Evolutionary conservation across 2,329 filamentous ascomycete species (phyloP).

Genomic region (Arthrobotrys sphaeroides): DNA sequence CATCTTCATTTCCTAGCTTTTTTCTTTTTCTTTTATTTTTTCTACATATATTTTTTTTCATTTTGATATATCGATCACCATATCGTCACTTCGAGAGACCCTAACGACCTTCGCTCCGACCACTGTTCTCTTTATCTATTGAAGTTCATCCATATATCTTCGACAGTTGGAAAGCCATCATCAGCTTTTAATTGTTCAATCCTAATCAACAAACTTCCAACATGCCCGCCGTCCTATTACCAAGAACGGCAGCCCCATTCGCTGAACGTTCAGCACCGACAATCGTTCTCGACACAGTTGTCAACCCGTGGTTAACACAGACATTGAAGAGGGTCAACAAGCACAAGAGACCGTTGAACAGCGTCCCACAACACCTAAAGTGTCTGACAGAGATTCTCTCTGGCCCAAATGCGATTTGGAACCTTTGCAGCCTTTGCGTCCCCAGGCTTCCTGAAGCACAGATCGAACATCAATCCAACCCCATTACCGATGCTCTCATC

Average conservation of each 20-base stretch:
- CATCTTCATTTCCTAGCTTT: conserved; percentile 60
- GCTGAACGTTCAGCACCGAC: conserved; percentile 93
- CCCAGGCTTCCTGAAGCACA: conserved; percentile 65
- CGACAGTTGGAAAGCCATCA: conserved; percentile 46
- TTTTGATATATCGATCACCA: conserved; percentile 54
- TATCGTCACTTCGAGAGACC: conserved; percentile 54
- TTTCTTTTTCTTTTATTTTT: conserved; percentile 60
- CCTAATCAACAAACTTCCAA: conserved; percentile 59
- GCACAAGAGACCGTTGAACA: conserved; percentile 96
- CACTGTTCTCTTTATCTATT: conserved; percentile 57
- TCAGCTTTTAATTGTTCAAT: conserved; percentile 45
- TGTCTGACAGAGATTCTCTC: conserved; percentile 95
- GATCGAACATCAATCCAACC: conserved; percentile 85
- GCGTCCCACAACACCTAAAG: conserved; percentile 91
- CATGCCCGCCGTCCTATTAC: conserved; percentile 93
- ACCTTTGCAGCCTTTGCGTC: conserved; percentile 65
- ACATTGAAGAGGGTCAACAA: conserved; percentile 96
- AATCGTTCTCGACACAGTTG: conserved; percentile 88
- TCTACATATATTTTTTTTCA: conserved; percentile 57
- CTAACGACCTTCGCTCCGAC: conserved; percentile 55
- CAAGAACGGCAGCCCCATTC: conserved; percentile 95
- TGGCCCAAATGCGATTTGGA: conserved; percentile 82
- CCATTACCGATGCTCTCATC: conserved; percentile 84
- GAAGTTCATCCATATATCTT: conserved; percentile 36
- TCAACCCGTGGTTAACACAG: conserved; percentile 95